Evolutionary conservation across 495 filamentous ascomycete genomes (phyloP).

Genomic region (Aspergillus bertholletiae): DNA sequence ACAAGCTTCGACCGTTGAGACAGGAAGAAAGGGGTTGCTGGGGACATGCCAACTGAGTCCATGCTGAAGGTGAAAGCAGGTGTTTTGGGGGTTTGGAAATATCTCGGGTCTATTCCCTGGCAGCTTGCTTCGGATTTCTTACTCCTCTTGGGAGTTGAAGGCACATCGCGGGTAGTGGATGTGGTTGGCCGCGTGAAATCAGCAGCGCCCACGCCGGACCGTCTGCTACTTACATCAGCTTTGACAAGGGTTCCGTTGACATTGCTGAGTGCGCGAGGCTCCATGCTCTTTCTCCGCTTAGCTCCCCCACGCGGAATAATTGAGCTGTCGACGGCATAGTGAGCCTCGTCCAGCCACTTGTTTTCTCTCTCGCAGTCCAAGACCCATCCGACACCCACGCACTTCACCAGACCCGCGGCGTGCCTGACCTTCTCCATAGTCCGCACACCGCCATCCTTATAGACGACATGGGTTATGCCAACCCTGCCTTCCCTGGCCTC

Average conservation of each 20-base stretch:
- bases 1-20: constrained; percentile 51
- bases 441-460: constrained; percentile 84
- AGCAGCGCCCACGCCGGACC: constrained; percentile 30
- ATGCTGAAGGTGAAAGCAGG: constrained; percentile 32
- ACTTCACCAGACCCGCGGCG: constrained; percentile 70
- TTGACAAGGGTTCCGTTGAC: constrained; percentile 59
- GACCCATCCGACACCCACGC: constrained; percentile 86
- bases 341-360: constrained; percentile 65
- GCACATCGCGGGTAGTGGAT: constrained; percentile 15
- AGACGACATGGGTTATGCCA: constrained; percentile 92
- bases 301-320: constrained; percentile 71
- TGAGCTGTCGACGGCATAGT: constrained; percentile 69
- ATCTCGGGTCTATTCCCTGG: constrained; percentile 16
- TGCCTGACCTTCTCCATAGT: constrained; percentile 85
- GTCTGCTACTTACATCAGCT: constrained; percentile 18
- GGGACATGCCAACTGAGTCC: constrained; percentile 46
- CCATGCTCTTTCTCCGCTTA: constrained; percentile 87
- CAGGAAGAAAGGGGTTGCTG: constrained; percentile 54
- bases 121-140: constrained; percentile 3
- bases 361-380: constrained; percentile 81
- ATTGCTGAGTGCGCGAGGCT: constrained; percentile 74
- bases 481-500: constrained; percentile 51
- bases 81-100: constrained; percentile 29
- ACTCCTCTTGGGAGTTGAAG: constrained; percentile 16
- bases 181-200: constrained; percentile 33